phyloP scores from a whole-genome alignment of 495 filamentous ascomycete species.

The Aspergillus bertholletiae region DNA sequence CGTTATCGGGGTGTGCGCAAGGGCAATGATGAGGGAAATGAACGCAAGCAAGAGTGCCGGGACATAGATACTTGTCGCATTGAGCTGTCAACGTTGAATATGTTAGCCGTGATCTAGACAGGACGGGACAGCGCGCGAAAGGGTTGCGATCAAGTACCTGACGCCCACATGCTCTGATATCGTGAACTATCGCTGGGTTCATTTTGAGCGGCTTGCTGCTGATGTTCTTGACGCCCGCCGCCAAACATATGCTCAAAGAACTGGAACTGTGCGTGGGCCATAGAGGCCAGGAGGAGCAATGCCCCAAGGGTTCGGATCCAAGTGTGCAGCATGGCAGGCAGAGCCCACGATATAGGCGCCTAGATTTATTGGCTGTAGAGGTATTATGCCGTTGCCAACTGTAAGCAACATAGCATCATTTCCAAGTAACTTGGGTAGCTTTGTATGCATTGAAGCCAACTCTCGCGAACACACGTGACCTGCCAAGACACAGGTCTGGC shows the following conservation, averaged over 20 bases:
- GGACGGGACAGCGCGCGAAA: background rate
- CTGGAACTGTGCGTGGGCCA: constrained; percentile 69
- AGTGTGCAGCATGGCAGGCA: constrained; percentile 25
- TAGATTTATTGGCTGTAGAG: background rate
- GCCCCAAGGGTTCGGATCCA: constrained; percentile 30
- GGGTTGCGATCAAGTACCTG: constrained; percentile 35
- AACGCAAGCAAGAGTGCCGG: constrained; percentile 84
- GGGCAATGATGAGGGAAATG: constrained; percentile 93
- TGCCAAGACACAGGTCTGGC: constrained; percentile 25
- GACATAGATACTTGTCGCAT: constrained; percentile 90
- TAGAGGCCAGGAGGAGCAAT: constrained; percentile 46
- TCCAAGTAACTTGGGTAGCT: background rate
- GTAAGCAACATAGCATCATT: too few species aligned
- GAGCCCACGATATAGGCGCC: background rate
- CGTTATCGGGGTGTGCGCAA: constrained; percentile 72
- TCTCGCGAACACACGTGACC: constrained; percentile 20
- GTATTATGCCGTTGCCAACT: too few species aligned
- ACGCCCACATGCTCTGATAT: constrained; percentile 71
- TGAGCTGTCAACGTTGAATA: constrained; percentile 43
- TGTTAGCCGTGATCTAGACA: background rate
- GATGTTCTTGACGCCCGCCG: constrained; percentile 47
- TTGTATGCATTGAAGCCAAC: constrained; percentile 9
- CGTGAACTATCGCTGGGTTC: constrained; percentile 70
- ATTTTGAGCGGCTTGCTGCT: constrained; percentile 66
- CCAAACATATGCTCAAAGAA: constrained; percentile 88